Conservation (phyloP, 352 stramenopile genomes). For the Phytophthora parvispora region DNA sequence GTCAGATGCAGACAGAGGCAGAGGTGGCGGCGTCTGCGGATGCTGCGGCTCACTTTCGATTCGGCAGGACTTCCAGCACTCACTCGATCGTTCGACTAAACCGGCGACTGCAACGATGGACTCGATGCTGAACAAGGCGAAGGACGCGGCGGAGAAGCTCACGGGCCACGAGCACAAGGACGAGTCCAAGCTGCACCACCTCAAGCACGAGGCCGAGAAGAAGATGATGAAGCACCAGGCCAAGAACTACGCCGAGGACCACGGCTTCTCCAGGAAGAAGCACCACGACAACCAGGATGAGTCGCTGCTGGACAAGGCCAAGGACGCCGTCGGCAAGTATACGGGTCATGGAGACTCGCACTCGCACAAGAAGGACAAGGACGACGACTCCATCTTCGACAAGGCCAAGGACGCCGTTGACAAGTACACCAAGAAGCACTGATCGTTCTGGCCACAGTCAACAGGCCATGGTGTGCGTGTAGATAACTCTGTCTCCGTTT, state of each 20-base stretch:
- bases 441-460: not conserved
- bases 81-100: not conserved
- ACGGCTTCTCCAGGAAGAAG: conserved; percentile 29
- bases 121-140: conserved; percentile 39
- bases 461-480: too few species aligned
- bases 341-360: conserved; percentile 25
- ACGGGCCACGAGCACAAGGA: conserved; percentile 10
- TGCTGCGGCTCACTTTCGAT: conserved; percentile 28
- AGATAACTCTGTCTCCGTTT: not conserved
- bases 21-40: not conserved
- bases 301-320: conserved; percentile 33
- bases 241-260: conserved; percentile 29
- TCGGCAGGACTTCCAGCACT: conserved; percentile 7
- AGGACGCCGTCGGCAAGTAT: conserved; percentile 27
- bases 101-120: conserved; percentile 19
- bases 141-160: conserved; percentile 24
- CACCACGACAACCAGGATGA: conserved; percentile 25
- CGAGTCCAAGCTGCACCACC: conserved; percentile 24
- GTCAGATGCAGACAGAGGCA: conserved; percentile 4
- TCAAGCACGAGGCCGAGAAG: conserved; percentile 26
- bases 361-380: conserved; percentile 21
- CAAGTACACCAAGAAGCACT: conserved; percentile 25
- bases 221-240: conserved; percentile 24
- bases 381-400: conserved; percentile 33
- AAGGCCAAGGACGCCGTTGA: conserved; percentile 28